Percentiles rank a stretch among this genome's conserved stretches.
Evolutionary conservation across 2,329 filamentous ascomycete species (phyloP).

Genomic region (Aspergillus latus): DNA sequence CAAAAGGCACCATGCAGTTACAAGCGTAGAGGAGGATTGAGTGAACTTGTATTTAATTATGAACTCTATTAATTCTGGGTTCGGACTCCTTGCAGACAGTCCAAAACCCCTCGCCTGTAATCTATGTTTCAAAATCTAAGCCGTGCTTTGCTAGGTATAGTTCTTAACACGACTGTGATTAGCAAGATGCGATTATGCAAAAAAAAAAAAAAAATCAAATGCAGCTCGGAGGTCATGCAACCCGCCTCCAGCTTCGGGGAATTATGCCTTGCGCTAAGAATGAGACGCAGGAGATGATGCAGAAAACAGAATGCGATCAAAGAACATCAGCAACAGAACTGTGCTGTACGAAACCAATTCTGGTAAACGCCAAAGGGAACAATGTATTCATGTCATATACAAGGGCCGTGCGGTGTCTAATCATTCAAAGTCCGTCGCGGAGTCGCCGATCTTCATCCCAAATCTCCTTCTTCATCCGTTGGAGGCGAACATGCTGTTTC

Average conservation of each 20-base stretch:
- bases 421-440: conserved; percentile 25
- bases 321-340: conserved; percentile 7
- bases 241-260: neutral
- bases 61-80: conserved; percentile 3
- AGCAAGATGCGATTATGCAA: neutral
- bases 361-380: conserved; percentile 9
- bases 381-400: conserved; percentile 9
- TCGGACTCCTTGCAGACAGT: conserved; percentile 17
- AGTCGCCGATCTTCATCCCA: conserved; percentile 45
- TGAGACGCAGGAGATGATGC: conserved; percentile 12
- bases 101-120: conserved; percentile 16
- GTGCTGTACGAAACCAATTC: conserved; percentile 14
- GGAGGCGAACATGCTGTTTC: conserved; percentile 54
- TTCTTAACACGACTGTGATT: conserved; percentile 4
- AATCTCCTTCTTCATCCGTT: conserved; percentile 60
- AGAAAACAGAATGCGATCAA: conserved; percentile 6
- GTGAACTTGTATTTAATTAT: neutral
- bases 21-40: neutral
- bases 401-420: conserved; percentile 12
- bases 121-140: conserved; percentile 21
- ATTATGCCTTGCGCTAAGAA: conserved; percentile 18
- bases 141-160: conserved; percentile 11
- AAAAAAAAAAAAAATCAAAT: conserved; percentile 8
- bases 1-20: neutral
- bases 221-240: neutral